Percentiles rank a stretch among this genome's conserved stretches.
Conservation (phyloP, 164 flowering plant genomes). For the Aristolochia contorta region DNA sequence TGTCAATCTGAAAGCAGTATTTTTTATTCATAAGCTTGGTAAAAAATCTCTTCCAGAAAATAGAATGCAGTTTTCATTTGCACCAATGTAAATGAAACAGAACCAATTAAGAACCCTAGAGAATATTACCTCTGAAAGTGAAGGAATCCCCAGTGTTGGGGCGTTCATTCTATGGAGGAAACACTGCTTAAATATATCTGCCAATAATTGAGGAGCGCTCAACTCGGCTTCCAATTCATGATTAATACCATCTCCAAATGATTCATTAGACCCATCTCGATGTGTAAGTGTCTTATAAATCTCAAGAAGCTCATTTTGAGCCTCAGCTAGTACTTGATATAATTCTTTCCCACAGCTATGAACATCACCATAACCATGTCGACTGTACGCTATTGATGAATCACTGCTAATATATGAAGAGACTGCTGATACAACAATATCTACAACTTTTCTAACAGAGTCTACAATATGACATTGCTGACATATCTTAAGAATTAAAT, state of each 20-base stretch:
- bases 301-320: constrained; percentile 49
- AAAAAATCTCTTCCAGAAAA: no score
- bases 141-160: constrained; percentile 20
- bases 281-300: constrained; percentile 31
- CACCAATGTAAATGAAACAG: no score
- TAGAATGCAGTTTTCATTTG: no score
- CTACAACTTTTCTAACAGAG: constrained; percentile 23
- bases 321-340: constrained; percentile 29
- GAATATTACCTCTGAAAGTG: constrained; percentile 47
- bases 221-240: constrained; percentile 43
- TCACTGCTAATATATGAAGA: constrained; percentile 36
- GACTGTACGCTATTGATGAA: constrained; percentile 18
- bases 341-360: constrained; percentile 14
- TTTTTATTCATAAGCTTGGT: no score
- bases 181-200: constrained; percentile 37
- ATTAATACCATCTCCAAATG: constrained; percentile 21
- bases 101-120: neutral
- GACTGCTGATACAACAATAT: constrained; percentile 42
- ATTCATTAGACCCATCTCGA: constrained; percentile 21
- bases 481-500: constrained; percentile 40
- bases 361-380: constrained; percentile 12
- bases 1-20: no score
- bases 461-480: constrained; percentile 32
- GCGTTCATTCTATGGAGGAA: constrained; percentile 20
- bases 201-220: constrained; percentile 43